Base-by-base conservation (phyloP, 2,329 filamentous ascomycete genomes). In the Penicillium sp. region DNA sequence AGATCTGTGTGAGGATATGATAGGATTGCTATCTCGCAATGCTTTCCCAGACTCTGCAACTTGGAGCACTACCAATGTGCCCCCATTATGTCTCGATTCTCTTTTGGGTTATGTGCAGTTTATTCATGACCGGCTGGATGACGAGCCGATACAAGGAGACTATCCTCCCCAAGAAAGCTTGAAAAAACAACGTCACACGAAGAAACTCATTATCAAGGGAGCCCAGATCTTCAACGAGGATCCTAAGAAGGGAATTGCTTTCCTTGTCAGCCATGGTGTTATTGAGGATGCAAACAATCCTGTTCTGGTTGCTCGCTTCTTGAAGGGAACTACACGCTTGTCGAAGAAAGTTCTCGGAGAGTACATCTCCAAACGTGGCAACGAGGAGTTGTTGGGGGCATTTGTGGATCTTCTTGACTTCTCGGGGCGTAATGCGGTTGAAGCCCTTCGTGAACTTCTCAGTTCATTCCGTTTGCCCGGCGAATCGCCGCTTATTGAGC, bases 61-160 rank as follows among this genome's bases (percentile, higher is more conserved):
- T 6, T 99, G 94, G 94, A 99, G 95, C 73, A 99, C 94, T 11
- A 97, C 93, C 5, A 99, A 96, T 70, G 95, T 99, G 1, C 94
- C 94, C 16, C 94, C 94, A 0, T 79, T 99, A 3, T 99, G 94
- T 68, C 81, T 99, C 23, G 94, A 99, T 76, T 92, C 94, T 10
- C 80, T 99, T 11, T 81, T 99, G 25, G 88, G 91, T 16, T 97
- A 92, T 67, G 85, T 99, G 34, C 92, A 97, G 69, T 96, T 91
- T 63, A 88, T 99, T 63, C 89, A 91, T 1, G 92, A 96, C 71
- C 85, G 94, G 54, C 77, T 97, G 19, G 85, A 95, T 50, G 85
- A 94, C 52, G 79, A 85, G 27, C 85, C 90, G 0, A 72, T 77
- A 2, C 78, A 76, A 11, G 85, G 88, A 52, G 86, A 85, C 0